Evolutionary conservation across 805 yeast species (phyloP), one percentile per base, ranked within the genome.

Genomic region (Candida awuae): DNA sequence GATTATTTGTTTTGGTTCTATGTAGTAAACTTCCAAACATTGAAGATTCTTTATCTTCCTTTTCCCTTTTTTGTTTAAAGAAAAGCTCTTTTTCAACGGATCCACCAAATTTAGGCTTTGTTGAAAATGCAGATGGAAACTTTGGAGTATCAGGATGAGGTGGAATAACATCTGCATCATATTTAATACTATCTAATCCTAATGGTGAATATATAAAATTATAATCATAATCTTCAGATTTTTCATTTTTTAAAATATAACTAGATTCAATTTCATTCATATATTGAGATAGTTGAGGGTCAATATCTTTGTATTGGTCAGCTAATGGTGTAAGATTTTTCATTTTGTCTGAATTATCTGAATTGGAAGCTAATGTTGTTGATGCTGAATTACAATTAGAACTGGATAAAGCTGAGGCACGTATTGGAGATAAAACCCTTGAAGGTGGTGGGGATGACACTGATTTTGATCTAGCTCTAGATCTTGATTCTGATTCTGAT

Each of bases 231-330:
- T 36, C 37, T 2, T 41, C 29, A 7, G 28, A 25, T 7, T 27
- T 21, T n/a, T 34, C 26, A 23, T 21, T 22, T 12, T 23, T 8
- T n/a, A 32, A 6, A 15, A 29, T 34, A 12, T 32, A 5, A 29
- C 26, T 20, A 9, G 32, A 27, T 37, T 53, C 57, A 16, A 58
- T 43, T 21, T 57, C 63, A 32, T 61, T 55, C 27, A 74, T 49
- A 48, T 73, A 75, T 37, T 67, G 68, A 28, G 68, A 64, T 20
- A 75, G 50, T 44, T 68, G 64, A 2, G 71, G 69, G 46, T 74
- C 78, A 14, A 65, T 38, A 22, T 59, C 51, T 37, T 54, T 52
- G 36, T 46, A 50, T 32, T 52, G 44, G 3, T 51, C 51, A 2
- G 56, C 42, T 16, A 48, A 37, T 15, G 54, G 26, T 16, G 28